Percentiles rank a stretch among this genome's conserved stretches.
Evolutionary conservation across 1,284 basidiomycete species (phyloP).

Genomic region (Ustilago shanxiensis): DNA sequence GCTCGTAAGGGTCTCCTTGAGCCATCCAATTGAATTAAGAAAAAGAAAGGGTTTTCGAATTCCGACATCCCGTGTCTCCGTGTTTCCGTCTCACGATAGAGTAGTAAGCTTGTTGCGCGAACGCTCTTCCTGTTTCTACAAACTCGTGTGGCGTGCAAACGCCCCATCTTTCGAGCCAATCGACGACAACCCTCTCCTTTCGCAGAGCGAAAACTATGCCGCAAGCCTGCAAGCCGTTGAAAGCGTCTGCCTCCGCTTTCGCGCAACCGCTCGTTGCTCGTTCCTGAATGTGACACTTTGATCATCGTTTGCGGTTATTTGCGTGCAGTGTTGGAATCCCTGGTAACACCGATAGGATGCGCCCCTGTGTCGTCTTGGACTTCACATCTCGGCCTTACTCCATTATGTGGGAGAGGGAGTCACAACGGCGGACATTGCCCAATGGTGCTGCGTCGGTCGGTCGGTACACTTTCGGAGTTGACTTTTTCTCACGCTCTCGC

Average conservation of each 20-base stretch:
- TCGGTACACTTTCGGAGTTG: too few species aligned
- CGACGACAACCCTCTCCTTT: background rate
- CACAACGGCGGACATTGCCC: too few species aligned
- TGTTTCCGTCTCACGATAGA: background rate
- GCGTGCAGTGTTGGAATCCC: too few species aligned
- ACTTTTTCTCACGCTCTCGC: too few species aligned
- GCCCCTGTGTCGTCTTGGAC: too few species aligned
- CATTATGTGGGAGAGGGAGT: too few species aligned
- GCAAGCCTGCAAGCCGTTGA: background rate
- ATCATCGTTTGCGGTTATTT: too few species aligned
- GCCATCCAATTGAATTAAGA: background rate
- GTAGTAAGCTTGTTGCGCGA: background rate
- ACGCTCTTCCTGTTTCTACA: too few species aligned
- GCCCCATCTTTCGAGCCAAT: background rate
- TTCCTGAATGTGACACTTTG: background rate
- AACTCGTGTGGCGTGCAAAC: too few species aligned
- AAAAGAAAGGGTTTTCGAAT: background rate
- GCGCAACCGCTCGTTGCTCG: background rate
- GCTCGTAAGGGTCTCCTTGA: background rate
- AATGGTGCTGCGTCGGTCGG: too few species aligned
- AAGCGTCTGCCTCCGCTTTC: background rate
- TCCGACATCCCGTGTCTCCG: slow-evolving; percentile 3
- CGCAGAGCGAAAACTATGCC: background rate
- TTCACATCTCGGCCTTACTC: too few species aligned
- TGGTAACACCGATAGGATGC: too few species aligned